Percentiles rank a stretch among this genome's conserved stretches.
Evolutionary conservation across 345 rosid species (phyloP).

Genomic region (Eucalyptus grandis): DNA sequence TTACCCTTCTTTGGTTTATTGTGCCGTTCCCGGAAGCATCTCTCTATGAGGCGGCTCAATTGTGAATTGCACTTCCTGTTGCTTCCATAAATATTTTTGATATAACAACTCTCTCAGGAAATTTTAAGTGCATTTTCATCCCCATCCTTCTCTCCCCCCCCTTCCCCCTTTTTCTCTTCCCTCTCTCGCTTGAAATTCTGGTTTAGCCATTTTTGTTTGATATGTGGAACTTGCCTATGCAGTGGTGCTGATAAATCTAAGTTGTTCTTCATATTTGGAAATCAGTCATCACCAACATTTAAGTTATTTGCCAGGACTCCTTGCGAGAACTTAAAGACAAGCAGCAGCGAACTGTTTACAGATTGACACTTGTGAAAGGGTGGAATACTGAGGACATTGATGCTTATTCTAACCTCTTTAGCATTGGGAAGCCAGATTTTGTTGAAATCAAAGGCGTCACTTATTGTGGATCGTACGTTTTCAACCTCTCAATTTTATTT

Average conservation of each 20-base stretch:
- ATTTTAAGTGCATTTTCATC: background rate
- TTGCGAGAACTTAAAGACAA: constrained; percentile 67
- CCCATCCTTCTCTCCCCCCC: background rate
- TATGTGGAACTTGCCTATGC: background rate
- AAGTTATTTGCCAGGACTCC: constrained; percentile 46
- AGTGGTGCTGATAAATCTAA: background rate
- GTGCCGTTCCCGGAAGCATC: background rate
- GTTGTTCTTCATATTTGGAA: background rate
- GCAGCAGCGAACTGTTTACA: constrained; percentile 87
- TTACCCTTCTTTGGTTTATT: background rate
- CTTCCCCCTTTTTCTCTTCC: background rate
- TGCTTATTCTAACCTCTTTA: constrained; percentile 77
- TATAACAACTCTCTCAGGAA: background rate
- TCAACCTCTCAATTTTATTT: background rate
- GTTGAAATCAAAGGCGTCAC: constrained; percentile 98
- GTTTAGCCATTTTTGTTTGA: background rate
- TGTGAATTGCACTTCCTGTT: background rate
- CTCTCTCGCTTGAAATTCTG: background rate
- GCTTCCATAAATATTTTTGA: background rate
- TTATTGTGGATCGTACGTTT: constrained; percentile 71
- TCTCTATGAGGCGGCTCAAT: background rate
- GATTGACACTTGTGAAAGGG: constrained; percentile 92
- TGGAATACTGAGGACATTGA: constrained; percentile 91
- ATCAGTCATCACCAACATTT: background rate
- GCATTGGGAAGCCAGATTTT: constrained; percentile 85